phyloP scores from a whole-genome alignment of 2,329 filamentous ascomycete species.

The Colletotrichum eremochloae region DNA sequence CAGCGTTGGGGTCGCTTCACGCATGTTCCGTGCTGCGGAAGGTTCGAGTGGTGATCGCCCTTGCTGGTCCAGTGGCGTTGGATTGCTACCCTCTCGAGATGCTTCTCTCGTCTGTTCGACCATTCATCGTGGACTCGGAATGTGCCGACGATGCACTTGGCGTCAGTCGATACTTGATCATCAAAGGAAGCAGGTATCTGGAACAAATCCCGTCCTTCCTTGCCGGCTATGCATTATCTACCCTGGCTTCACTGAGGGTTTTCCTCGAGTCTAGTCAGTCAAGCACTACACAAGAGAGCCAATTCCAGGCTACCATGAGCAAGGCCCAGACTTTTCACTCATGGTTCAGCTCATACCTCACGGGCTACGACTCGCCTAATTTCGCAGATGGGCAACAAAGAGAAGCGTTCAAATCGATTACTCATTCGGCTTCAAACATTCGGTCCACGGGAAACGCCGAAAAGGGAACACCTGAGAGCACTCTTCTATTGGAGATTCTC shows the following conservation, averaged over 20 bases:
- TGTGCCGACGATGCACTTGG: slow-evolving; percentile 93
- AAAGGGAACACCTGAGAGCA: slow-evolving; percentile 80
- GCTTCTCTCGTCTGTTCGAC: slow-evolving; percentile 83
- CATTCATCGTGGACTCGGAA: slow-evolving; percentile 84
- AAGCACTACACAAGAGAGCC: slow-evolving; percentile 86
- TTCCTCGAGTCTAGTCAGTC: slow-evolving; percentile 82
- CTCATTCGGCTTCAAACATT: slow-evolving; percentile 76
- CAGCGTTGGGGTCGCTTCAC: slow-evolving; percentile 87
- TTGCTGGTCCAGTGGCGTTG: slow-evolving; percentile 80
- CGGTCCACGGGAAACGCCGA: slow-evolving; percentile 77
- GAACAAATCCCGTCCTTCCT: slow-evolving; percentile 78
- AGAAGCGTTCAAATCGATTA: slow-evolving; percentile 75
- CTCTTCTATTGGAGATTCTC: slow-evolving; percentile 83
- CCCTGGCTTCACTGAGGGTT: slow-evolving; percentile 80
- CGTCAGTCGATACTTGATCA: slow-evolving; percentile 85
- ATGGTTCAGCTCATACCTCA: slow-evolving; percentile 82
- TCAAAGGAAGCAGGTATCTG: slow-evolving; percentile 75
- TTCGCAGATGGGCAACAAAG: slow-evolving; percentile 65
- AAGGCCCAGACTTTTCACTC: slow-evolving; percentile 81
- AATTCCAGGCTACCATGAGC: slow-evolving; percentile 81
- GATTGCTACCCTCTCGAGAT: slow-evolving; percentile 90
- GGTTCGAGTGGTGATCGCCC: slow-evolving; percentile 82
- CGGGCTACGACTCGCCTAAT: slow-evolving; percentile 68
- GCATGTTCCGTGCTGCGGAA: slow-evolving; percentile 90
- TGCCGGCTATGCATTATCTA: slow-evolving; percentile 83